Conservation (phyloP, 1,139 yeast species). For the Yamadazyma dushanensis region DNA sequence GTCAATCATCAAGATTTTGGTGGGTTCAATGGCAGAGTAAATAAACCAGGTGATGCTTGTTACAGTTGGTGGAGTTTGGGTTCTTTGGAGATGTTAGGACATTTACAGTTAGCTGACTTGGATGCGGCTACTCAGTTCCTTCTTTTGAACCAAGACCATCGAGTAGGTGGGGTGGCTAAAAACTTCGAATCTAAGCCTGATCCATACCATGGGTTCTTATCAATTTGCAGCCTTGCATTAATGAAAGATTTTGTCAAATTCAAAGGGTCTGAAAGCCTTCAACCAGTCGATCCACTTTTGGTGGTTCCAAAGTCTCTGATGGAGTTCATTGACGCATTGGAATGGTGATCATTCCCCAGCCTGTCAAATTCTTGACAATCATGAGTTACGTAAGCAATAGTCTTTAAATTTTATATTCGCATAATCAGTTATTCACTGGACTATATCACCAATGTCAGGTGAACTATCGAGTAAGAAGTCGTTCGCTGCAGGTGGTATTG, state of each 20-base stretch:
- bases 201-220: constrained; percentile 66
- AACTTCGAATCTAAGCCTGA: constrained; percentile 63
- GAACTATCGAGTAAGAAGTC: constrained; percentile 19
- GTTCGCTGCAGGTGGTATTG: constrained; percentile 66
- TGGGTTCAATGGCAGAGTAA: constrained; percentile 86
- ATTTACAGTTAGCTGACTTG: constrained; percentile 35
- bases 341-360: too few species aligned
- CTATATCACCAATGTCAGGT: constrained; percentile 12
- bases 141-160: constrained; percentile 59
- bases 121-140: constrained; percentile 47
- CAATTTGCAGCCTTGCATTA: constrained; percentile 56
- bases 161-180: constrained; percentile 85
- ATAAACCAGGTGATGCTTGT: constrained; percentile 87
- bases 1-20: constrained; percentile 56
- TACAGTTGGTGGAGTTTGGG: constrained; percentile 88
- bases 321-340: constrained; percentile 15
- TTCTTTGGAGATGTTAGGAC: constrained; percentile 47
- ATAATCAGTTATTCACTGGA: constrained; percentile 1
- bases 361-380: background rate
- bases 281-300: constrained; percentile 25
- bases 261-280: constrained; percentile 17
- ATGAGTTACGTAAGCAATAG: too few species aligned
- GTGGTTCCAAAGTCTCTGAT: constrained; percentile 27
- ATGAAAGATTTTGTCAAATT: constrained; percentile 24
- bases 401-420: too few species aligned